A percentile compares a stretch with the other conserved stretches of the same genome.
phyloP scores from a whole-genome alignment of 148 eudicot species.

The Rhododendron griersonianum region DNA sequence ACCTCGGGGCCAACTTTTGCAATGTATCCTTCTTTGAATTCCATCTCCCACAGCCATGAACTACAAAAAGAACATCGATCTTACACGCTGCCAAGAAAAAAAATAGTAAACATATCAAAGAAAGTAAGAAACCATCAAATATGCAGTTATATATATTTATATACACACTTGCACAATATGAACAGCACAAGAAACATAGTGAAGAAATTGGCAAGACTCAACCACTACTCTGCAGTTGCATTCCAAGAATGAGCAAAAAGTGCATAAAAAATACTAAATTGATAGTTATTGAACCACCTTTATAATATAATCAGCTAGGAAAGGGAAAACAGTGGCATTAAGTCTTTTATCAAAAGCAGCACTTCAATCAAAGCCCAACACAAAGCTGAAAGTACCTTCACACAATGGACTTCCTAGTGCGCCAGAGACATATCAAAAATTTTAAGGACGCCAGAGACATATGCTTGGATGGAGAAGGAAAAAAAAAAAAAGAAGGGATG shows the following conservation, averaged over 20 bases:
- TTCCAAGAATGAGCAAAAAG: not conserved
- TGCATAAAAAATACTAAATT: not conserved
- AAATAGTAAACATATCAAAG: not conserved
- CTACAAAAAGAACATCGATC: no score
- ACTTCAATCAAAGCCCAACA: not conserved
- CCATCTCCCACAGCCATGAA: no score
- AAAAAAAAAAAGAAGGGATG: not conserved
- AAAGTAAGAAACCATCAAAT: not conserved
- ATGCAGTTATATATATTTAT: not conserved
- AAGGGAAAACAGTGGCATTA: not conserved
- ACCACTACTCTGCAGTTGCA: no score
- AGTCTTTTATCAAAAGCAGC: not conserved
- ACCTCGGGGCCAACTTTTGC: no score
- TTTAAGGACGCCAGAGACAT: not conserved
- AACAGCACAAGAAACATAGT: not conserved
- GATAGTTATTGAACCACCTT: not conserved
- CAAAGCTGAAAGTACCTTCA: not conserved
- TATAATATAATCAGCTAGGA: not conserved
- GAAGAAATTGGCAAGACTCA: not conserved
- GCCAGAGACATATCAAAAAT: not conserved
- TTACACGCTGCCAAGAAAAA: not conserved
- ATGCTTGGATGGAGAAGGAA: not conserved
- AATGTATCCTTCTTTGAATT: no score
- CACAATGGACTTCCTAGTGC: not conserved
- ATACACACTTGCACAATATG: not conserved